A percentile compares a stretch with the other conserved stretches of the same genome.
Evolutionary conservation across 1,284 basidiomycete species (phyloP).

Genomic region (Entoloma clypeatum): DNA sequence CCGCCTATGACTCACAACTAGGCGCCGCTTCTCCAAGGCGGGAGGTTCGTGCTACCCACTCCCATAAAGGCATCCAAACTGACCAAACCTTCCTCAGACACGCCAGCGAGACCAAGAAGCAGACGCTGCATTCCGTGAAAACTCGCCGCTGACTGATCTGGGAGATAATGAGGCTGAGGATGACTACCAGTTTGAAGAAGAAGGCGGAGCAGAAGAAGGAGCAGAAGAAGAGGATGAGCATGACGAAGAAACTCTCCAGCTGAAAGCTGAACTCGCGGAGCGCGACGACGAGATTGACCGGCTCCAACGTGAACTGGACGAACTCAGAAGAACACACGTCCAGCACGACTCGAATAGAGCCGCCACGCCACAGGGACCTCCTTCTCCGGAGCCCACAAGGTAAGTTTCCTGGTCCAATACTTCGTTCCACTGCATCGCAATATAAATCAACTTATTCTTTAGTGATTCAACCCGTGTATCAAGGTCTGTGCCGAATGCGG

Average conservation of each 20-base stretch:
- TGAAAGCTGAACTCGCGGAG: constrained; percentile 27
- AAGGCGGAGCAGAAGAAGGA: too few species aligned
- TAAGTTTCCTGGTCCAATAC: constrained; percentile 2
- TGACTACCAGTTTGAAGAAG: too few species aligned
- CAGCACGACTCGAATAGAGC: constrained; percentile 3
- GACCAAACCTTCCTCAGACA: constrained; percentile 9
- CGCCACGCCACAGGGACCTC: constrained; percentile 3
- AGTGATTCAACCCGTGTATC: constrained; percentile 13
- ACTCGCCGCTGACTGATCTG: constrained; percentile 30
- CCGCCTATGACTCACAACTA: constrained; percentile 4
- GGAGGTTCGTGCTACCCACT: constrained; percentile 29
- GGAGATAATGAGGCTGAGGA: constrained; percentile 29
- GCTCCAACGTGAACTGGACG: constrained; percentile 19
- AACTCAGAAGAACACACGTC: constrained; percentile 5
- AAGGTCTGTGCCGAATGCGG: constrained; percentile 1
- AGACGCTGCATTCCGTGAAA: constrained; percentile 14
- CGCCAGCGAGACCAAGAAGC: constrained; percentile 18
- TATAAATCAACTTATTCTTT: neutral
- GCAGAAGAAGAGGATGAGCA: too few species aligned
- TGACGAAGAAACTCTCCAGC: constrained; percentile 25
- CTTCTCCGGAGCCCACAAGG: constrained; percentile 10
- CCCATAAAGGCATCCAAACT: neutral
- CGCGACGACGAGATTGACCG: constrained; percentile 26
- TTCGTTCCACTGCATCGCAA: neutral
- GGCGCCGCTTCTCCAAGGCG: constrained; percentile 29